Percentiles rank a stretch among this genome's conserved stretches.
Conservation (phyloP, 768 basidiomycete genomes). For the Rhizopogon vinicolor region DNA sequence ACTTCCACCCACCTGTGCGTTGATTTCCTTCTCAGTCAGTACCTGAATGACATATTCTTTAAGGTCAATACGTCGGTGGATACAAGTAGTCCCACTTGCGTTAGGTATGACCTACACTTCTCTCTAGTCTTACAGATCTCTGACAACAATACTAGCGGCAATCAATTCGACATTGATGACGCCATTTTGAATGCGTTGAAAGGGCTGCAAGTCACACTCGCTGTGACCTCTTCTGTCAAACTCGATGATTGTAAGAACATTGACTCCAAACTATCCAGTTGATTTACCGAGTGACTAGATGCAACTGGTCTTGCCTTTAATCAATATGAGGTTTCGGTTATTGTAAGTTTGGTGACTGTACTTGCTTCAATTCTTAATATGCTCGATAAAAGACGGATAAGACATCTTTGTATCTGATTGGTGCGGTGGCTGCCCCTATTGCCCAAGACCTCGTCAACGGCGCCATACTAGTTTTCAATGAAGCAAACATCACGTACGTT, state of each 20-base stretch:
- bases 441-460: conserved; percentile 61
- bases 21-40: neutral
- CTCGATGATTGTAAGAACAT: conserved; percentile 59
- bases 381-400: conserved; percentile 45
- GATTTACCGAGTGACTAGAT: conserved; percentile 28
- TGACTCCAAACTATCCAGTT: neutral
- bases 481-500: conserved; percentile 54
- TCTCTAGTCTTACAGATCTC: neutral
- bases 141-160: conserved; percentile 38
- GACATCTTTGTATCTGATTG: conserved; percentile 61
- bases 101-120: conserved; percentile 36
- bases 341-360: conserved; percentile 30
- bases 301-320: conserved; percentile 52
- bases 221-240: conserved; percentile 47
- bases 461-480: conserved; percentile 47
- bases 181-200: conserved; percentile 63
- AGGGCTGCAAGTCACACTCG: conserved; percentile 54
- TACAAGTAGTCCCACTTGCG: conserved; percentile 47
- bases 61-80: conserved; percentile 56
- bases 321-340: conserved; percentile 51
- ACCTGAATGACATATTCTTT: neutral
- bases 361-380: conserved; percentile 1
- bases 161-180: conserved; percentile 56
- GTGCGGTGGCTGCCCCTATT: conserved; percentile 64
- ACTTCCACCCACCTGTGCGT: conserved; percentile 47